Evolutionary conservation across 805 yeast genomes (phyloP).

Genomic region (Brettanomyces custersianus): DNA sequence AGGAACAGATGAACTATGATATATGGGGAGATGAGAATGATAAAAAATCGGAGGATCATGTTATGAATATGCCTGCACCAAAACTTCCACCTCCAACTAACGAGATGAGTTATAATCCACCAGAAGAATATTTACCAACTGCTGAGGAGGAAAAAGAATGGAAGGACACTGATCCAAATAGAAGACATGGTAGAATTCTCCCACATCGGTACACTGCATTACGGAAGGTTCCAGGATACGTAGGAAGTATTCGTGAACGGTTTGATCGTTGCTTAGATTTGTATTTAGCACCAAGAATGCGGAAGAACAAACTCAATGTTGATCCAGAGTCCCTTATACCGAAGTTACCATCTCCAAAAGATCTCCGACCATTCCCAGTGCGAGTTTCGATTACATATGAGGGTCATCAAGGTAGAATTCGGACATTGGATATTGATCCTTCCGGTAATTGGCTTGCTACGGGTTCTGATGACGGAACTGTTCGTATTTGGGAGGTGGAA

Average conservation of each 20-base stretch:
- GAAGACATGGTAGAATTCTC: slow-evolving; percentile 67
- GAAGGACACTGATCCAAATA: slow-evolving; percentile 62
- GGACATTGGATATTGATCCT: slow-evolving; percentile 80
- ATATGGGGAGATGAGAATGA: slow-evolving; percentile 70
- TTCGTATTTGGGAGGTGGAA: slow-evolving; percentile 91
- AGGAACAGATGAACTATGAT: slow-evolving; percentile 44
- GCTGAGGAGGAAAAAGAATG: slow-evolving; percentile 70
- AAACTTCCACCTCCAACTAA: slow-evolving; percentile 92
- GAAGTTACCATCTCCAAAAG: slow-evolving; percentile 93
- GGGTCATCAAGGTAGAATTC: slow-evolving; percentile 79
- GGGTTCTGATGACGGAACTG: slow-evolving; percentile 94
- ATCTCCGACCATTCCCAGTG: slow-evolving; percentile 93
- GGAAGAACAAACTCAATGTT: slow-evolving; percentile 81
- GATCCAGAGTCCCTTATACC: slow-evolving; percentile 96
- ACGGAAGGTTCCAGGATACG: slow-evolving; percentile 91
- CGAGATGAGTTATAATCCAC: slow-evolving; percentile 96
- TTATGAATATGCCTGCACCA: slow-evolving; percentile 92
- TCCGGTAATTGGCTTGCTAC: slow-evolving; percentile 93
- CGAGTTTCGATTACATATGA: slow-evolving; percentile 72
- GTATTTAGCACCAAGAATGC: slow-evolving; percentile 92
- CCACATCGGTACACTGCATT: slow-evolving; percentile 78
- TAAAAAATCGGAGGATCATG: slow-evolving; percentile 55
- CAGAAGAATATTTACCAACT: slow-evolving; percentile 81
- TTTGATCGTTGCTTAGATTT: slow-evolving; percentile 92
- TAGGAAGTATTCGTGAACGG: slow-evolving; percentile 75